phyloP scores from a whole-genome alignment of 805 yeast species.

The Lachancea sp. region DNA sequence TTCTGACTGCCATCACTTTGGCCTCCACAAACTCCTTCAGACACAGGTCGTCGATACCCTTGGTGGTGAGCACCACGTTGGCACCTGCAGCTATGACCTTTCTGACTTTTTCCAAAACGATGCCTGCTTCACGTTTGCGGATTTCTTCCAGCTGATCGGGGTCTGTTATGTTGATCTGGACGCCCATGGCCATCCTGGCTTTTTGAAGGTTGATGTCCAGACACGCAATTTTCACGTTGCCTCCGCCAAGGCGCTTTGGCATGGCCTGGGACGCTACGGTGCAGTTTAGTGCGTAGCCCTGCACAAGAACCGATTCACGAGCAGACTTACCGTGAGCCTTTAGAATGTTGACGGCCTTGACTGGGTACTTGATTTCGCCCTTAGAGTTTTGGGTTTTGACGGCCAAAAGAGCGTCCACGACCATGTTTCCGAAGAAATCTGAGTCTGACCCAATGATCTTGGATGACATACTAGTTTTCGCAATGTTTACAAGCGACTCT shows the following conservation, averaged over 20 bases:
- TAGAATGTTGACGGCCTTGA: constrained; percentile 90
- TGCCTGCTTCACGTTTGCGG: constrained; percentile 81
- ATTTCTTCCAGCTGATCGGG: constrained; percentile 95
- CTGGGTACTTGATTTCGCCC: constrained; percentile 90
- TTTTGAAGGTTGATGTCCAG: constrained; percentile 90
- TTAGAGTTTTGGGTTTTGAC: constrained; percentile 84
- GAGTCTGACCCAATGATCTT: constrained; percentile 93
- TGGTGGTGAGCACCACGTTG: constrained; percentile 85
- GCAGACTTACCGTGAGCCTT: constrained; percentile 97
- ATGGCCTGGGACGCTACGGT: constrained; percentile 97
- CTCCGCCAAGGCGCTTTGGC: constrained; percentile 49
- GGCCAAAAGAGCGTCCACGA: constrained; percentile 91
- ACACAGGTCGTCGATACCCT: constrained; percentile 91
- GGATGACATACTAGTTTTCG: constrained; percentile 94
- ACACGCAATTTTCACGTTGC: constrained; percentile 74
- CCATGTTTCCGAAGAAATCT: constrained; percentile 83
- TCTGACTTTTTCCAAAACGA: constrained; percentile 72
- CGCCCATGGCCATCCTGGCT: constrained; percentile 97
- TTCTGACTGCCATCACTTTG: constrained; percentile 90
- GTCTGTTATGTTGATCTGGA: constrained; percentile 91
- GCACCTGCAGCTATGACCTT: constrained; percentile 86
- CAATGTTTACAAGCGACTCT: constrained; percentile 81
- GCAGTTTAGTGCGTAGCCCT: constrained; percentile 95
- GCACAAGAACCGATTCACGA: constrained; percentile 73
- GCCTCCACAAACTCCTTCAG: constrained; percentile 86